A percentile compares a stretch with the other conserved stretches of the same genome.
phyloP scores from a whole-genome alignment of 2,329 filamentous ascomycete species.

The Fusarium sp. region DNA sequence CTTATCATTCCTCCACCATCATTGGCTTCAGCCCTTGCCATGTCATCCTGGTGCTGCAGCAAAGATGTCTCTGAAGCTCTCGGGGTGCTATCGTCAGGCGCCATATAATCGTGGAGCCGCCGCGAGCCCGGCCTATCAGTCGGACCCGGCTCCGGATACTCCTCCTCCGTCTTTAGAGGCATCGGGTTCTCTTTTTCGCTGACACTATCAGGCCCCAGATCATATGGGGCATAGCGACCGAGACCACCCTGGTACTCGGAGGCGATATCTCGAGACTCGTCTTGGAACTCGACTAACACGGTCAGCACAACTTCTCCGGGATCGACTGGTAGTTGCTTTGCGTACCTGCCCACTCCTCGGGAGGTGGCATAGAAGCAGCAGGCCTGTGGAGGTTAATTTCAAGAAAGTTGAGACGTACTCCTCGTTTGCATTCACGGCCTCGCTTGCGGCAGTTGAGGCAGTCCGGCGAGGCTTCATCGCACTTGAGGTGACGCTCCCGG shows the following conservation, averaged over 20 bases:
- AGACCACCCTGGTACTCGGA: conserved; percentile 88
- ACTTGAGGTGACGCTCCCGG: conserved; percentile 89
- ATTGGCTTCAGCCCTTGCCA: conserved; percentile 8
- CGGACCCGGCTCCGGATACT: neutral
- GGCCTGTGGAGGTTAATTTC: conserved; percentile 81
- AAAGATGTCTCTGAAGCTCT: neutral
- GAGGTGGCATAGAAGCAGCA: conserved; percentile 63
- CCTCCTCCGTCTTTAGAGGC: neutral
- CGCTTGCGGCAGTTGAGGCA: conserved; percentile 90
- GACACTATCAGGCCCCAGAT: neutral
- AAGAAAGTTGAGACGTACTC: conserved; percentile 90
- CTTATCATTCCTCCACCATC: conserved; percentile 22
- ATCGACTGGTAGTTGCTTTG: neutral
- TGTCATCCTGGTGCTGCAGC: neutral
- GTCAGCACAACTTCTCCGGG: conserved; percentile 17
- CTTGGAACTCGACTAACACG: conserved; percentile 76
- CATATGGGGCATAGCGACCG: conserved; percentile 71
- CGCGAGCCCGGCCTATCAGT: conserved; percentile 1
- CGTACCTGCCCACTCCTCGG: conserved; percentile 43
- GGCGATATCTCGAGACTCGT: conserved; percentile 90
- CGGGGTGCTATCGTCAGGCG: neutral
- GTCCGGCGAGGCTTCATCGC: conserved; percentile 77
- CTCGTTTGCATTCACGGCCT: conserved; percentile 85
- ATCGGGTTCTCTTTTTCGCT: neutral
- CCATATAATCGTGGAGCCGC: conserved; percentile 1